Conservation (phyloP, 345 rosid species). For the Aquilaria sinensis region DNA sequence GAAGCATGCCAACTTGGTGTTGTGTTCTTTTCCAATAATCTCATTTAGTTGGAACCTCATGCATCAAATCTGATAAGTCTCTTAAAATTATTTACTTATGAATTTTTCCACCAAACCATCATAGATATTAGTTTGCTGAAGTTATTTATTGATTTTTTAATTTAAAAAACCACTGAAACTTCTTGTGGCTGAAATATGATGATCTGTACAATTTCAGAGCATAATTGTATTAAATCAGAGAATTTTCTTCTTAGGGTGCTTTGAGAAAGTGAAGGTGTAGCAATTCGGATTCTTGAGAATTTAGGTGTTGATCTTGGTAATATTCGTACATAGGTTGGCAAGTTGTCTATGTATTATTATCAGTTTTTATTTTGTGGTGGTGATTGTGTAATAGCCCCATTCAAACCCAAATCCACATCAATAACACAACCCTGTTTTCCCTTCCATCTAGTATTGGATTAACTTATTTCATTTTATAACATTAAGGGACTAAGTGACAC, state of each 20-base stretch:
- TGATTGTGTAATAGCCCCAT: background rate
- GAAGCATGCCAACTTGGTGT: constrained; percentile 87
- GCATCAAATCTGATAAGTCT: background rate
- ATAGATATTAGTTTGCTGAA: too few relatives aligned
- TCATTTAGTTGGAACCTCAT: background rate
- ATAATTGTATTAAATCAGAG: constrained; percentile 97
- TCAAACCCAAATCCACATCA: too few relatives aligned
- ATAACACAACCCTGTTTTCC: too few relatives aligned
- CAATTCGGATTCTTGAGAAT: constrained; percentile 96
- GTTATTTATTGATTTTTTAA: too few relatives aligned
- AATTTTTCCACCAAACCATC: too few relatives aligned
- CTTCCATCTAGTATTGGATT: too few relatives aligned
- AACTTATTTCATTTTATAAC: too few relatives aligned
- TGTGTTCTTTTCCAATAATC: background rate
- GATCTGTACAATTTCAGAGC: constrained; percentile 47
- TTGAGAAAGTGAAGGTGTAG: constrained; percentile 99
- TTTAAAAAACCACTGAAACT: too few relatives aligned
- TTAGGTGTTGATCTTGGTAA: constrained; percentile 86
- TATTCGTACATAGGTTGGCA: constrained; percentile 85
- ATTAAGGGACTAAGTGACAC: too few relatives aligned
- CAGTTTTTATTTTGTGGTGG: background rate
- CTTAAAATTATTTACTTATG: too few relatives aligned
- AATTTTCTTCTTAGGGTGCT: constrained; percentile 94
- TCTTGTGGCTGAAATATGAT: background rate
- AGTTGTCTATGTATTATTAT: constrained; percentile 3